A percentile compares a stretch with the other conserved stretches of the same genome.
Evolutionary conservation across 2,329 filamentous ascomycete genomes (phyloP).

Genomic region (Aspergillus pseudoviridinutans): DNA sequence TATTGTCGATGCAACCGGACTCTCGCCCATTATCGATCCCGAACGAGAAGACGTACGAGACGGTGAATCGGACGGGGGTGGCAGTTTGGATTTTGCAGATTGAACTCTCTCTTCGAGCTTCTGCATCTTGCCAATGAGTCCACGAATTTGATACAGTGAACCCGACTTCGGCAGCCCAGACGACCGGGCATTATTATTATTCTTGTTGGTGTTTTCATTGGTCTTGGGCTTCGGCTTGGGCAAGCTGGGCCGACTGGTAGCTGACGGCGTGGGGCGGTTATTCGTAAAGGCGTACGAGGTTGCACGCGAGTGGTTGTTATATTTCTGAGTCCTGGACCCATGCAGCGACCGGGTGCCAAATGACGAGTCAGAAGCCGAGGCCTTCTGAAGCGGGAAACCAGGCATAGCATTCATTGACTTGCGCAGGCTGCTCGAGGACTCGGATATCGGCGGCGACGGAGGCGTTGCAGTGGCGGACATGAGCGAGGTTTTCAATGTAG

Average conservation of each 20-base stretch:
- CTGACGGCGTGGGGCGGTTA: conserved; percentile 45
- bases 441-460: conserved; percentile 90
- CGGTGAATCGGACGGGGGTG: conserved; percentile 72
- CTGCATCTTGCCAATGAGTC: conserved; percentile 94
- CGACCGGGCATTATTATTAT: conserved; percentile 44
- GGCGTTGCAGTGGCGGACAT: conserved; percentile 71
- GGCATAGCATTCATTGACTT: conserved; percentile 52
- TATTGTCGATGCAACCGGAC: conserved; percentile 51
- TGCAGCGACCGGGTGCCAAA: conserved; percentile 53
- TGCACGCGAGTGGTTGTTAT: conserved; percentile 50
- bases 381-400: conserved; percentile 41
- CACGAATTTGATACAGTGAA: conserved; percentile 88
- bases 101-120: conserved; percentile 91
- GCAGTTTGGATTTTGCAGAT: conserved; percentile 84
- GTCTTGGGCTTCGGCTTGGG: conserved; percentile 18
- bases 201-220: conserved; percentile 28
- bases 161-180: conserved; percentile 55
- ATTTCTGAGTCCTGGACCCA: conserved; percentile 38
- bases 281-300: conserved; percentile 56
- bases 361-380: conserved; percentile 44
- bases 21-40: conserved; percentile 46
- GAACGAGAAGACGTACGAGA: conserved; percentile 74
- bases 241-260: conserved; percentile 35
- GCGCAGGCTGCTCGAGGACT: conserved; percentile 63
- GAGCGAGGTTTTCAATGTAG: conserved; percentile 66